Base-by-base conservation (phyloP, 2,329 filamentous ascomycete genomes). In the Chrysoporthe cubensis region DNA sequence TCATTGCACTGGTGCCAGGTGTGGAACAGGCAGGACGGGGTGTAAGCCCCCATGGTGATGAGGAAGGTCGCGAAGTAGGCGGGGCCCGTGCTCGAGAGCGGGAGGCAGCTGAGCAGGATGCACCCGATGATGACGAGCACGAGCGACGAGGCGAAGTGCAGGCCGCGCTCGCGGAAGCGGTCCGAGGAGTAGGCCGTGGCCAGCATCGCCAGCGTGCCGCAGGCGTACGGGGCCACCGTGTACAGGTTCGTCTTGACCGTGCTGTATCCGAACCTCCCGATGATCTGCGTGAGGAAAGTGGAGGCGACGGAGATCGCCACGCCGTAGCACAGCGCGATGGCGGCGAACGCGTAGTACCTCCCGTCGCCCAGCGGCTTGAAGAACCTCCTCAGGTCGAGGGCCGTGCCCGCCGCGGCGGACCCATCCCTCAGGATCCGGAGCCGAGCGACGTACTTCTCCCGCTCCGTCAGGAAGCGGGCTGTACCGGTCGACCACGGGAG, bases 201-300 rank as follows among this genome's bases (percentile, higher is more conserved):
- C 11, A 57, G 16, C 42, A 65, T 40, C 13, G 26, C 21, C n/a
- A 86, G 85, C 0, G 91, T 91, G 1, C 92, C 92, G 0, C 87
- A 88, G 58, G 93, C 84, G 73, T 94, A 95, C 1, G 92, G 92
- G 0, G 92, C 92, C 0, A 95, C 91, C 0, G 92, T 94, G 78
- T 92, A 94, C 0, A 95, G 83, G 73, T 96, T 95, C 0, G 91
- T 94, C 76, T 83, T 85, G 72, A 87, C 78, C 2, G 81, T 79
- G 52, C 77, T 78, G 70, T 81, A 83, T 2, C 81, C 81, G 1
- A 88, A 76, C 2, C 84, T 77, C 67, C 78, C 76, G 32, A 87
- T 81, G 71, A 88, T 88, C 72, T 87, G 84, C 0, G 85, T 85
- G 66, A 88, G 74, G 59, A 65, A 65, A 37, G 44, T 56, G 5